These are phyloP conservation scores for Solanum tacnaense DNA, from an alignment of 257 asterid species.

Conservation along the genomic window DNA sequence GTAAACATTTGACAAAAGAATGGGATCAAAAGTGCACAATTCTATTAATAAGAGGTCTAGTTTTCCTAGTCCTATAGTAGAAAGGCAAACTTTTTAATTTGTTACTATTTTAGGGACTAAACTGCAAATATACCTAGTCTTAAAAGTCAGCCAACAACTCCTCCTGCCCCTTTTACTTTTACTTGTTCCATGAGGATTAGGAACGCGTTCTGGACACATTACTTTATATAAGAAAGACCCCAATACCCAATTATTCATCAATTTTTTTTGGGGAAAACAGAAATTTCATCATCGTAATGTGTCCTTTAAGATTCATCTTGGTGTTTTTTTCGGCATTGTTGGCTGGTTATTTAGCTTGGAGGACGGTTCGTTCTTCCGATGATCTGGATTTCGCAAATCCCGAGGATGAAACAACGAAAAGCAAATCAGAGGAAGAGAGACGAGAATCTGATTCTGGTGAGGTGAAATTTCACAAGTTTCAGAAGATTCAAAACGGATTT, in stretches of 20 bases:
- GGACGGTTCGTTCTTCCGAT: conserved; percentile 4
- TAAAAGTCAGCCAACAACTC: conserved; percentile 2
- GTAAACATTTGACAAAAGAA: not conserved
- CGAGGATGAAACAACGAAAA: not conserved
- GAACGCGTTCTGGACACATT: not conserved
- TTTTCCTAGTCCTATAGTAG: not conserved
- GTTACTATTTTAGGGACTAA: not conserved
- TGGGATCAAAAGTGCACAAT: not conserved
- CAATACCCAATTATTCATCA: not conserved
- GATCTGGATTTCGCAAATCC: not conserved
- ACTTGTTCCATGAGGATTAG: not conserved
- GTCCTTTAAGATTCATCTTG: conserved; percentile 46
- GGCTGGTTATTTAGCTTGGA: conserved; percentile 52
- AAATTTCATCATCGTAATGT: conserved; percentile 13
- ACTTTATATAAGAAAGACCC: not conserved
- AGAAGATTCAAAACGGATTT: conserved; percentile 30
- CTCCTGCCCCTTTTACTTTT: not conserved
- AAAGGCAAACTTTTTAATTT: not conserved
- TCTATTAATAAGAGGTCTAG: not conserved
- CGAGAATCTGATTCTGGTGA: not conserved
- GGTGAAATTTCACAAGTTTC: not conserved
- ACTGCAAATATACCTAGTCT: not conserved
- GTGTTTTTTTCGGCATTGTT: conserved; percentile 42
- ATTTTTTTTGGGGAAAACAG: not conserved
- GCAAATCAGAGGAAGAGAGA: not conserved